A percentile compares a stretch with the other conserved stretches of the same genome.
phyloP scores from a whole-genome alignment of 495 filamentous ascomycete species.

The Astrocystis sublimbata region DNA sequence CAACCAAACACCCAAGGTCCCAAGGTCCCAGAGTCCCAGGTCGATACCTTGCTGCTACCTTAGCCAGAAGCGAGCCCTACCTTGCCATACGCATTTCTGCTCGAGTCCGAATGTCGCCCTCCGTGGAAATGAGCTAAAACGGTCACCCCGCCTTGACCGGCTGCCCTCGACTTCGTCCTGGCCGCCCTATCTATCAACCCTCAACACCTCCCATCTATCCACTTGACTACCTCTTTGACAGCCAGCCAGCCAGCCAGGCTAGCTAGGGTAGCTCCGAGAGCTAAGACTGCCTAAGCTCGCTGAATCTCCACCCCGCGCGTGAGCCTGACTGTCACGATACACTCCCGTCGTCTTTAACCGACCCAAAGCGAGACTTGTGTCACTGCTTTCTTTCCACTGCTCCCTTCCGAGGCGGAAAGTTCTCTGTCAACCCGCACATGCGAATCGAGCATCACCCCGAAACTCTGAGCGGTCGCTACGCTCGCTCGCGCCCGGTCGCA shows the following conservation, averaged over 20 bases:
- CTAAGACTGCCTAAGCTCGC: not conserved
- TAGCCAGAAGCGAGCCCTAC: constrained; percentile 6
- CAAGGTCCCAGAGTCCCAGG: no score
- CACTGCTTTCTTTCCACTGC: constrained; percentile 1
- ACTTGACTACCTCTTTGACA: not conserved
- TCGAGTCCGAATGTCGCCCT: constrained; percentile 14
- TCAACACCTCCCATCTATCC: not conserved
- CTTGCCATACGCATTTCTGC: constrained; percentile 17
- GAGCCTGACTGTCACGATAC: constrained; percentile 4
- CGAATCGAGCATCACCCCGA: not conserved
- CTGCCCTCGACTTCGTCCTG: constrained; percentile 6
- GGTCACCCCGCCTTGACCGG: constrained; percentile 19
- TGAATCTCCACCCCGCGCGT: constrained; percentile 14
- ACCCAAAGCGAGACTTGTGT: not conserved
- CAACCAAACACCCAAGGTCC: no score
- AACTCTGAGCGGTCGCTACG: constrained; percentile 8
- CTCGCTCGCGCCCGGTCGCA: constrained; percentile 28
- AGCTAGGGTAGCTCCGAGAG: constrained; percentile 16
- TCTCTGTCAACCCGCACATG: constrained; percentile 3
- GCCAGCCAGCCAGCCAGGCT: constrained; percentile 12
- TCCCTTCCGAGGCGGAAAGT: constrained; percentile 1
- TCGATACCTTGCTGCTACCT: constrained; percentile 16
- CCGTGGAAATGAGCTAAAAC: constrained; percentile 22
- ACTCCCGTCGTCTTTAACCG: constrained; percentile 5
- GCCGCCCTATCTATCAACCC: constrained; percentile 12